Conservation (phyloP, 805 yeast genomes). For the Metschnikowia picachoensis region DNA sequence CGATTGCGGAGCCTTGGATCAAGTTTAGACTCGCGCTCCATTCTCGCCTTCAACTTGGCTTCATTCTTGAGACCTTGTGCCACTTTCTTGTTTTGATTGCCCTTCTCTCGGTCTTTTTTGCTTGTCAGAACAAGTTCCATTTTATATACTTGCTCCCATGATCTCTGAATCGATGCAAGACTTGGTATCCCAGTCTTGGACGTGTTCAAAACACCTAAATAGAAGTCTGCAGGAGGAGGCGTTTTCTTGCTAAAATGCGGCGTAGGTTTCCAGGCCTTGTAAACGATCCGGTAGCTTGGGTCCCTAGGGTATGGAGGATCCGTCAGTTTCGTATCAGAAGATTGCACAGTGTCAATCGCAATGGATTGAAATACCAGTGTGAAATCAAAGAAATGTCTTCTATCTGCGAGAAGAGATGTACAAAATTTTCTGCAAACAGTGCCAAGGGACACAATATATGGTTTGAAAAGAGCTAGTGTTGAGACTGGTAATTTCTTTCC, state of each 20-base stretch:
- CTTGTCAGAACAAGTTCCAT: neutral
- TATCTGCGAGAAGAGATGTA: neutral
- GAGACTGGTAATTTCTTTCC: too few relatives aligned
- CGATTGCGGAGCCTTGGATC: conserved; percentile 22
- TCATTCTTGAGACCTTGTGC: conserved; percentile 8
- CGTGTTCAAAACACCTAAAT: conserved; percentile 55
- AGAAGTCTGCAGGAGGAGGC: conserved; percentile 76
- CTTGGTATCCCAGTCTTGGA: conserved; percentile 44
- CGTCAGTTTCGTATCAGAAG: conserved; percentile 12
- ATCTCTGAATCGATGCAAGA: conserved; percentile 34
- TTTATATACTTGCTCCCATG: conserved; percentile 19
- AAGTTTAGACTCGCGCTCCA: conserved; percentile 27
- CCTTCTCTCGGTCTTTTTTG: neutral
- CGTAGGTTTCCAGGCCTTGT: conserved; percentile 81
- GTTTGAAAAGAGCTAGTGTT: too few relatives aligned
- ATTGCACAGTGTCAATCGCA: conserved; percentile 13
- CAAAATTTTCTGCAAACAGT: neutral
- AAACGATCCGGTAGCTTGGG: conserved; percentile 38
- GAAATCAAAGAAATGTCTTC: conserved; percentile 26
- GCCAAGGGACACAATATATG: neutral
- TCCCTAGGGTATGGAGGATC: conserved; percentile 6
- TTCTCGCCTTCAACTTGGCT: conserved; percentile 20
- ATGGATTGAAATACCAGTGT: conserved; percentile 23
- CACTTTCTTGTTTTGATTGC: neutral
- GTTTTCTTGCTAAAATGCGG: conserved; percentile 62